phyloP scores from a whole-genome alignment of 371 early-diverging fungal species.

The Hamiltosporidium tvaerminnensis region DNA sequence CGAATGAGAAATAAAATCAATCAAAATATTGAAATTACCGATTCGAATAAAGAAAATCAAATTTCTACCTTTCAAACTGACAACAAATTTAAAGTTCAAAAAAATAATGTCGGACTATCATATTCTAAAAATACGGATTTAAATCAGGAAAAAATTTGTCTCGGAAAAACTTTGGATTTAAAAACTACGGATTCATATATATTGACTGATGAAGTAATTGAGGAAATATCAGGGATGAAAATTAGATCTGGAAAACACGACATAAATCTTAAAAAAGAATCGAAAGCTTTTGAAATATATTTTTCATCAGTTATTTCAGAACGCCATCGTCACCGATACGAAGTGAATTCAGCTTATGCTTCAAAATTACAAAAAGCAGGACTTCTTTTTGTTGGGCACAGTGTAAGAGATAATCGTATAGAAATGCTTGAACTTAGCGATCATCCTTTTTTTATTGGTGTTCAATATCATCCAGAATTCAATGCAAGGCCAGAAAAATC shows the following conservation, averaged over 20 bases:
- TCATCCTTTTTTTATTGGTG: slow-evolving; percentile 81
- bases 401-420: slow-evolving; percentile 79
- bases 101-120: slow-evolving; percentile 57
- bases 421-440: slow-evolving; percentile 70
- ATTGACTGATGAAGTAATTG: slow-evolving; percentile 56
- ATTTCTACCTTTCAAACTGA: not conserved
- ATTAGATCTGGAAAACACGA: slow-evolving; percentile 20
- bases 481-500: slow-evolving; percentile 76
- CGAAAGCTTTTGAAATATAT: slow-evolving; percentile 57
- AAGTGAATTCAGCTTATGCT: slow-evolving; percentile 74
- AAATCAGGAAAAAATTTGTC: slow-evolving; percentile 57
- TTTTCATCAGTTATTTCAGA: slow-evolving; percentile 58
- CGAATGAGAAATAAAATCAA: not conserved
- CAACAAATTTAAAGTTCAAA: not conserved
- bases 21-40: slow-evolving; percentile 16
- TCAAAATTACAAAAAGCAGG: slow-evolving; percentile 64
- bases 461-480: slow-evolving; percentile 97
- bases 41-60: slow-evolving; percentile 11
- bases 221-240: slow-evolving; percentile 29
- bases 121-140: slow-evolving; percentile 78
- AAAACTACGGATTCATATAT: slow-evolving; percentile 58
- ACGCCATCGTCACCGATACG: slow-evolving; percentile 94
- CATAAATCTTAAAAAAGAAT: slow-evolving; percentile 32
- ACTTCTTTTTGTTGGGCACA: slow-evolving; percentile 71
- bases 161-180: slow-evolving; percentile 88